Evolutionary conservation across 2,329 filamentous ascomycete species (phyloP).

Genomic region (Metarhizium guizhouense): DNA sequence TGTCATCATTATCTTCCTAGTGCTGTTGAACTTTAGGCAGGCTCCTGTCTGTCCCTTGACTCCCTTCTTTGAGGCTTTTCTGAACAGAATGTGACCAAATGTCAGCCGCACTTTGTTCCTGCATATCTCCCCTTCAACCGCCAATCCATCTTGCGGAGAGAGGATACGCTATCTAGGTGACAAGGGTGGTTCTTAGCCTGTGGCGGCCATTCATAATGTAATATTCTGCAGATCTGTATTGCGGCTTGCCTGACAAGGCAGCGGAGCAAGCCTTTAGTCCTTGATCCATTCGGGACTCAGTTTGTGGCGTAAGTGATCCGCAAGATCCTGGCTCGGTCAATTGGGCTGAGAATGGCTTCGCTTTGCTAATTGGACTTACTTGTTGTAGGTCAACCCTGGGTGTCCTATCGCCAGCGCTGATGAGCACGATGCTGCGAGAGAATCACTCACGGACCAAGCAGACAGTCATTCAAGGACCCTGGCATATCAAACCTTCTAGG

Average conservation of each 20-base stretch:
- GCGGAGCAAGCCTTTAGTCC: not conserved
- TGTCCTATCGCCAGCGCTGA: no score
- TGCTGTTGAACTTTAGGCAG: no score
- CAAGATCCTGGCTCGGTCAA: not conserved
- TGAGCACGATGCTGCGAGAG: no score
- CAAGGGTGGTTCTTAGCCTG: not conserved
- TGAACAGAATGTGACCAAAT: no score
- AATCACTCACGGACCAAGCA: no score
- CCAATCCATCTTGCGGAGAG: not conserved
- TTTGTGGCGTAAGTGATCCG: not conserved
- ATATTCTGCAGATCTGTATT: not conserved
- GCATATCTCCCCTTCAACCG: not conserved
- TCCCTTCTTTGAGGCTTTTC: no score
- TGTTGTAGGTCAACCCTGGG: no score
- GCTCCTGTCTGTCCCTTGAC: no score
- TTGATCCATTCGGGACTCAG: not conserved
- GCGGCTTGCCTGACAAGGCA: not conserved
- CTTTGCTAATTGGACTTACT: not conserved
- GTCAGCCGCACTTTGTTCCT: not conserved
- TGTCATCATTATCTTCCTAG: no score
- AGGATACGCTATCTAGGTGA: no score
- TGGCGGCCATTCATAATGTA: not conserved
- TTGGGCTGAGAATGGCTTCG: slow-evolving; percentile 1
- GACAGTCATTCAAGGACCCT: no score
- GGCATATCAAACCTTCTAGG: no score